Conservation (phyloP, 805 yeast genomes). For the Jamesozyma spencerorum region DNA sequence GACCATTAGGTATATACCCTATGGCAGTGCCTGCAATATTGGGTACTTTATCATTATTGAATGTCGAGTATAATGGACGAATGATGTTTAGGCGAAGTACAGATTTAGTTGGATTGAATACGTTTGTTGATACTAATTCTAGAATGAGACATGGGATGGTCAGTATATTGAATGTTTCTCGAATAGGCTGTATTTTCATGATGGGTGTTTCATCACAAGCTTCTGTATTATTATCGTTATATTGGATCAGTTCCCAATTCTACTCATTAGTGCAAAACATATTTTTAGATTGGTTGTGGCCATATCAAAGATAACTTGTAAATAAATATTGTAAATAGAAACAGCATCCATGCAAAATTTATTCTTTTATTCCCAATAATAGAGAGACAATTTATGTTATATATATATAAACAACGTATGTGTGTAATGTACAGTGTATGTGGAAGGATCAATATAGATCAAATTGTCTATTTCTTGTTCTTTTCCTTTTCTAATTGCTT, state of each 20-base stretch:
- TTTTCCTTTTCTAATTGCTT: conserved; percentile 58
- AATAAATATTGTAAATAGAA: background rate
- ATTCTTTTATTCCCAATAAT: background rate
- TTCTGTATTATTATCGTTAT: conserved; percentile 70
- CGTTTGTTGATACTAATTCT: conserved; percentile 16
- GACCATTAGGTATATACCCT: conserved; percentile 47
- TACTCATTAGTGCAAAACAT: conserved; percentile 72
- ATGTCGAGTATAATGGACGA: conserved; percentile 73
- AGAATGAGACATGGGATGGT: conserved; percentile 21
- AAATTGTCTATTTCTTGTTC: conserved; percentile 3
- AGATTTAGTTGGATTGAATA: conserved; percentile 14
- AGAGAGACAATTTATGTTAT: too few relatives aligned
- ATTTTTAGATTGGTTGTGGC: conserved; percentile 55
- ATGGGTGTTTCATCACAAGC: conserved; percentile 83
- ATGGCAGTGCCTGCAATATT: conserved; percentile 66
- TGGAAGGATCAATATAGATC: background rate
- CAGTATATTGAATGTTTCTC: conserved; percentile 56
- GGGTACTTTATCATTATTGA: conserved; percentile 63
- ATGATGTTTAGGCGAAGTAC: conserved; percentile 33
- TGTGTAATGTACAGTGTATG: background rate
- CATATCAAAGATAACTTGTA: conserved; percentile 26
- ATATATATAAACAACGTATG: background rate
- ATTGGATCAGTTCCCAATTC: conserved; percentile 81
- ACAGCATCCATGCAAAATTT: background rate
- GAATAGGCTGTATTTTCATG: conserved; percentile 68